Base-by-base conservation (phyloP, 306 rosid species). In the Castanea mollissima region DNA sequence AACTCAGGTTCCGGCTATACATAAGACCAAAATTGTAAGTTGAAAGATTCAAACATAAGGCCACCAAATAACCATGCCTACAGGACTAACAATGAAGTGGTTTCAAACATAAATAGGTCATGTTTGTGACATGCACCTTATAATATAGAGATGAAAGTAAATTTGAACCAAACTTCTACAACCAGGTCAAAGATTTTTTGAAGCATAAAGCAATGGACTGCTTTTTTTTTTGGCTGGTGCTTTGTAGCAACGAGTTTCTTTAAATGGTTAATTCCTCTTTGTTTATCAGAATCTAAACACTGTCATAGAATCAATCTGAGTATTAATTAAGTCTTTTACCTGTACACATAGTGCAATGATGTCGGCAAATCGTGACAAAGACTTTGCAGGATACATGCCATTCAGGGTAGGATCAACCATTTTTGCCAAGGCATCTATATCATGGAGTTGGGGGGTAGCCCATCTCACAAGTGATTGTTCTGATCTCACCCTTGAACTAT, bases 361-460 rank as follows among this genome's bases (percentile, higher is more conserved):
- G 76, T 93, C 97, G 0, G 99, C 99, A 14, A 96, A 96, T 58
- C 99, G 98, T 14, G 99, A 96, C 73, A 96, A 84, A 44, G 99
- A 96, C 80, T 96, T 96, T 0, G 98, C 98, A 57, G 99, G 98
- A 83, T 96, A 96, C 94, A 96, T 93, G 84, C 99, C 98, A 34
- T 91, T 86, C 73, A 96, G 79, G 63, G 94, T 69, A 81, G 97
- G 96, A 85, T 96, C 99, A 49, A 96, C 99, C 99, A 96, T 93
- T 88, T 91, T 96, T 21, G 97, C 94, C 77, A 96, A 87, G 74
- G 99, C 94, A 65, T 96, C 99, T 69, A 96, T 91, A 73, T 96
- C 98, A 72, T 96, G 98, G 72, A 96, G 98, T 81, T 96, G 99
- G 15, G 99, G 99, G 18, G 98, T 91, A 35, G 99, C 99, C 99